Conservation (phyloP, 208 protist genomes). For the Trypanosoma rangeli region DNA sequence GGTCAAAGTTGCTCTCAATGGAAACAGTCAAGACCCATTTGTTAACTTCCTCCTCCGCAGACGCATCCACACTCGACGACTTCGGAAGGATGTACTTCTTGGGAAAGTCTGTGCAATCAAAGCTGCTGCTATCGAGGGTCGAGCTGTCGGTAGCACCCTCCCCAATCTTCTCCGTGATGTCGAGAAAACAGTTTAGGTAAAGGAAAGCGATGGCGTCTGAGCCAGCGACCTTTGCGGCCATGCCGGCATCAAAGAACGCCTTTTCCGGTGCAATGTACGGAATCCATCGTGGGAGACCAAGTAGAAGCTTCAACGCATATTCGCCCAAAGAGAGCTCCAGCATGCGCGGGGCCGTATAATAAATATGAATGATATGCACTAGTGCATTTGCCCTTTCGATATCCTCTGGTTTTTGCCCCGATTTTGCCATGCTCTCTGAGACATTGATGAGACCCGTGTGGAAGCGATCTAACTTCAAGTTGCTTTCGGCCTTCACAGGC, state of each 20-base stretch:
- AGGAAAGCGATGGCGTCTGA: conserved; percentile 89
- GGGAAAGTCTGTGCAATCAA: conserved; percentile 89
- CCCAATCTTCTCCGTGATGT: conserved; percentile 94
- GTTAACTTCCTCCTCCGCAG: conserved; percentile 78
- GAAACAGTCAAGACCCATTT: conserved; percentile 92
- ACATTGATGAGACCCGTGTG: conserved; percentile 69
- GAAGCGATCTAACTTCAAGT: conserved; percentile 51
- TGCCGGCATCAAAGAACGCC: conserved; percentile 96
- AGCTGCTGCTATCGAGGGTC: conserved; percentile 91
- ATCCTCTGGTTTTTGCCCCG: conserved; percentile 83
- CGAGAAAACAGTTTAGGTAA: conserved; percentile 95
- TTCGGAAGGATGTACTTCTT: conserved; percentile 80
- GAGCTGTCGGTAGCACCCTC: conserved; percentile 77
- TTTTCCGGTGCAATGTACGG: conserved; percentile 92
- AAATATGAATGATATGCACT: conserved; percentile 79
- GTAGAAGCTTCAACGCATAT: conserved; percentile 81
- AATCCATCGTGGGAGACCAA: conserved; percentile 92
- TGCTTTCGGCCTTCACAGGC: conserved; percentile 33
- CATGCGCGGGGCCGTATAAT: conserved; percentile 72
- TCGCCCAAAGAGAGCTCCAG: conserved; percentile 66
- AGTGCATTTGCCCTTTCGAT: conserved; percentile 68
- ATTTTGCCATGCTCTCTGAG: conserved; percentile 66
- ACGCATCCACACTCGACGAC: conserved; percentile 39
- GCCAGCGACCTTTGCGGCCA: conserved; percentile 73
- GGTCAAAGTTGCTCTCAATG: conserved; percentile 75